Evolutionary conservation across 768 basidiomycete genomes (phyloP), one percentile per base, ranked within the genome.

Genomic region (Flagelloscypha sp.): DNA sequence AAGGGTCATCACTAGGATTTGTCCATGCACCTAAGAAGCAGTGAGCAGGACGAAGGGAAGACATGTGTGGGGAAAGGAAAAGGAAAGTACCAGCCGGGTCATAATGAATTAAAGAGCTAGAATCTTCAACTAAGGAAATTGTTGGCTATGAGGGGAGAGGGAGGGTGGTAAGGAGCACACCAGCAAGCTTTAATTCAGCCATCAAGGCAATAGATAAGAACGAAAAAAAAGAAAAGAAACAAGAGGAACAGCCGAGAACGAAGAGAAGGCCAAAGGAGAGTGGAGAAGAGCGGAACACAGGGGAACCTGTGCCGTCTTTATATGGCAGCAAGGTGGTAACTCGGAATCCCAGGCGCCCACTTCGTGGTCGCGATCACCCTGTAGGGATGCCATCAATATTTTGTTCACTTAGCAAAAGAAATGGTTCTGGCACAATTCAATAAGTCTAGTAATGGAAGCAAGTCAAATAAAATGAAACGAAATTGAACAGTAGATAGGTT

Each of bases 31-130:
- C n/a, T n/a, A n/a, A n/a, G n/a, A n/a, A n/a, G n/a, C n/a, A n/a
- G n/a, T n/a, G n/a, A n/a, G n/a, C n/a, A n/a, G n/a, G n/a, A n/a
- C n/a, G n/a, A n/a, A n/a, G n/a, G n/a, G n/a, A n/a, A n/a, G n/a
- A n/a, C n/a, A n/a, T n/a, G n/a, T n/a, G n/a, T n/a, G n/a, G n/a
- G n/a, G n/a, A n/a, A n/a, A n/a, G n/a, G n/a, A n/a, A n/a, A n/a
- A n/a, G n/a, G n/a, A n/a, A n/a, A n/a, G n/a, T n/a, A 38, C 59
- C 65, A 46, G 52, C 49, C 39, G 73, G 73, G 20, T 55, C 49
- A 46, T 75, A 77, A 38, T 58, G 46, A 48, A 76, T 63, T 38
- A 74, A 57, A 50, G 74, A 70, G 42, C 74, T 74, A 49, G 62
- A 57, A 46, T 76, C 74, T 47, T 76, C 74, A 48, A 70, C 76